Evolutionary conservation across 176 grass and related monocot species (phyloP).

Genomic region (Poa annua): DNA sequence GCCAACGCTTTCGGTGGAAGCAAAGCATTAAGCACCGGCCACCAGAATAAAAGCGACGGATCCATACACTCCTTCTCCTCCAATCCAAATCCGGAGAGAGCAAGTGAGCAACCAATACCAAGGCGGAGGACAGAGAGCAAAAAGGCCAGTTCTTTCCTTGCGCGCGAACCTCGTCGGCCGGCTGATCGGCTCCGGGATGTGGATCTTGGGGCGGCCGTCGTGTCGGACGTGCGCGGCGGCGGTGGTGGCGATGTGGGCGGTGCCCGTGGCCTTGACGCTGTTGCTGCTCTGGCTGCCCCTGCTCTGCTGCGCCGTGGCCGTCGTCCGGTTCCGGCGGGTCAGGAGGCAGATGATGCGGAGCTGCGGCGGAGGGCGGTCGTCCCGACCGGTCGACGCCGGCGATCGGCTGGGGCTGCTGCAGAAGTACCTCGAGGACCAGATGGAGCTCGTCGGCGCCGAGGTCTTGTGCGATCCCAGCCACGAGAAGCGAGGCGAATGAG

Average conservation of each 20-base stretch:
- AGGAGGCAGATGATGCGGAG: slow-evolving; percentile 17
- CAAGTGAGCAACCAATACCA: no score
- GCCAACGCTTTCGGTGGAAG: slow-evolving; percentile 13
- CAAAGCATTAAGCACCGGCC: background rate
- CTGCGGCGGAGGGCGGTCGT: background rate
- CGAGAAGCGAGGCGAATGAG: background rate
- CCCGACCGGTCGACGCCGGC: no score
- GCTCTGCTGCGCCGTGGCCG: slow-evolving; percentile 55
- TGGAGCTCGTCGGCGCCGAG: slow-evolving; percentile 59
- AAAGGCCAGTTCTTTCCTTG: background rate
- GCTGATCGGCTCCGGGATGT: background rate
- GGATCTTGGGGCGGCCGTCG: background rate
- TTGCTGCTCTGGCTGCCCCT: slow-evolving; percentile 49
- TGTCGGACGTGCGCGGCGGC: slow-evolving; percentile 28
- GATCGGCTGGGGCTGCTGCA: slow-evolving; percentile 48
- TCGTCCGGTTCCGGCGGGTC: slow-evolving; percentile 41
- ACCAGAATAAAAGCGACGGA: background rate
- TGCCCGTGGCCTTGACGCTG: slow-evolving; percentile 51
- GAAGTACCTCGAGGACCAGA: slow-evolving; percentile 70
- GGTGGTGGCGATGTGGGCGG: slow-evolving; percentile 37
- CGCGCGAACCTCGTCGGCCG: background rate
- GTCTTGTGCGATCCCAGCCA: slow-evolving; percentile 3
- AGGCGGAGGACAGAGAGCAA: background rate
- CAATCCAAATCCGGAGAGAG: background rate
- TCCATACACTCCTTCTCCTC: background rate